Percentiles rank a stretch among this genome's conserved stretches.
Evolutionary conservation across 1,139 yeast genomes (phyloP).

Genomic region (Candida frijolesensis): DNA sequence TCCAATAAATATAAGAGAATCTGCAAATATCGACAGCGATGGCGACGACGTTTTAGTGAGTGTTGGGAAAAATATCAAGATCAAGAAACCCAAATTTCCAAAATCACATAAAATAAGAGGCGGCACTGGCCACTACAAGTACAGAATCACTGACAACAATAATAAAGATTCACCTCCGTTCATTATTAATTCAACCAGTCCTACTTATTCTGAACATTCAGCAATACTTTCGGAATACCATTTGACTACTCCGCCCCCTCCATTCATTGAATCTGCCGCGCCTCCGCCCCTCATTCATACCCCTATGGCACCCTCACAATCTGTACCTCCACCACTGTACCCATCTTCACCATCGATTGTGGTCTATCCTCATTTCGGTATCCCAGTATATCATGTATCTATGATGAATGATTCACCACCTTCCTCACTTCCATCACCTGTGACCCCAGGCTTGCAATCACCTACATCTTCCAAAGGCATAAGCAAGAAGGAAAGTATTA

Average conservation of each 20-base stretch:
- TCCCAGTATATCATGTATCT: slow-evolving; percentile 6
- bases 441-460: neutral
- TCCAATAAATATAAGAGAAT: neutral
- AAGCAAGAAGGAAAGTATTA: slow-evolving; percentile 14
- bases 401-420: neutral
- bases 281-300: slow-evolving; percentile 1
- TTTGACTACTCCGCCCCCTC: neutral
- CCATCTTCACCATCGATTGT: slow-evolving; percentile 4
- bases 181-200: neutral
- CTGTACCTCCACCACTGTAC: slow-evolving; percentile 1
- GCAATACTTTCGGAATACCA: neutral
- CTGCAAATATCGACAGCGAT: neutral
- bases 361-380: slow-evolving; percentile 7
- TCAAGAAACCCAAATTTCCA: slow-evolving; percentile 17
- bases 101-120: slow-evolving; percentile 12
- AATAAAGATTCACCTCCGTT: slow-evolving; percentile 2
- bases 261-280: neutral
- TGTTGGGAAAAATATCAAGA: slow-evolving; percentile 17
- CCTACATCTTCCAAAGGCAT: neutral
- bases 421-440: neutral
- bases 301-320: neutral
- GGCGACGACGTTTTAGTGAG: slow-evolving; percentile 10
- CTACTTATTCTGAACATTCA: neutral
- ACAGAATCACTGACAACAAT: slow-evolving; percentile 6
- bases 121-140: slow-evolving; percentile 10